Conservation (phyloP, 768 basidiomycete species). For the Paxillus ammoniavirescens region DNA sequence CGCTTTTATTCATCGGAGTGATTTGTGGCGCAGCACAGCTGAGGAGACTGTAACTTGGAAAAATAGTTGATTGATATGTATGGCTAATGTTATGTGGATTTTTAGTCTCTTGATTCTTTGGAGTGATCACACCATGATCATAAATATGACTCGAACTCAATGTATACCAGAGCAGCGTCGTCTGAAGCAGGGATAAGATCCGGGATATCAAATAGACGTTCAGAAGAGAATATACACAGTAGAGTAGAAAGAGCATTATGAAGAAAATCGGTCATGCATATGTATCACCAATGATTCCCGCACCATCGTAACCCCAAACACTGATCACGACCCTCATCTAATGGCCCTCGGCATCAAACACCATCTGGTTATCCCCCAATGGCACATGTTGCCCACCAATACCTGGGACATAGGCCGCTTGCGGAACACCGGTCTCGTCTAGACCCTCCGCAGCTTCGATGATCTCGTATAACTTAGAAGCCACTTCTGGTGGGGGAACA, state of each 20-base stretch:
- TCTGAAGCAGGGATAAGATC: not conserved
- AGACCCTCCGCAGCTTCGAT: conserved; percentile 95
- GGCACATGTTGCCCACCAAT: conserved; percentile 58
- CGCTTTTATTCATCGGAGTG: no score
- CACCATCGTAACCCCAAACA: not conserved
- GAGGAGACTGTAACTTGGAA: no score
- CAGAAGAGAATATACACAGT: not conserved
- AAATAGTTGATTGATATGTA: no score
- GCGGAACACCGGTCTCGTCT: conserved; percentile 80
- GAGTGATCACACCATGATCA: not conserved
- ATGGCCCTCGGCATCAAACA: conserved; percentile 72
- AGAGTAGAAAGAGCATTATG: not conserved
- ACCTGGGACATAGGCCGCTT: conserved; percentile 76
- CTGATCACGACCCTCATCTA: conserved; percentile 1
- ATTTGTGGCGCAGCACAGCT: no score
- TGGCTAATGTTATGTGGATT: no score
- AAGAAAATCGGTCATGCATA: not conserved
- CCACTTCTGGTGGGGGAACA: conserved; percentile 97
- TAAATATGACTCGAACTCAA: not conserved
- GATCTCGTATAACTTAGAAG: conserved; percentile 88
- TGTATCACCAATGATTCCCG: not conserved
- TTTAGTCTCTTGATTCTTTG: no score
- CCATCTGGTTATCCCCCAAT: conserved; percentile 47
- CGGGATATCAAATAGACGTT: conserved; percentile 13
- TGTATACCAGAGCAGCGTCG: not conserved